These are phyloP conservation scores for Aspergillus brunneoviolaceus DNA, from an alignment of 2,329 filamentous ascomycete species.

Conservation along the genomic window DNA sequence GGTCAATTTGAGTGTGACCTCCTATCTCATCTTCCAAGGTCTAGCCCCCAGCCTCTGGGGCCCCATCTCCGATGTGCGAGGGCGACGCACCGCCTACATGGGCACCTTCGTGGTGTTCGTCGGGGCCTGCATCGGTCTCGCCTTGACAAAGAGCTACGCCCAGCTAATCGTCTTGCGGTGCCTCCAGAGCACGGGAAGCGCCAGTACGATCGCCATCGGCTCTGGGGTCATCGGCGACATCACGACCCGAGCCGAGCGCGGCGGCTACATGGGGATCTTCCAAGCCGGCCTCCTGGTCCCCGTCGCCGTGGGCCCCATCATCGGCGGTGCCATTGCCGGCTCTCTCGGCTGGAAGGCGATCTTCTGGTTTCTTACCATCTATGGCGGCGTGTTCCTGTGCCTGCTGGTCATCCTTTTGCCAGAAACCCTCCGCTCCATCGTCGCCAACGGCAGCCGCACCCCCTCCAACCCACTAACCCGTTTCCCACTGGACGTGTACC, in stretches of 20 bases:
- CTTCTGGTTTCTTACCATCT: conserved; percentile 67
- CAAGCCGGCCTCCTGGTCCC: conserved; percentile 54
- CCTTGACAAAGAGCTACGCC: conserved; percentile 40
- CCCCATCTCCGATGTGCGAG: conserved; percentile 51
- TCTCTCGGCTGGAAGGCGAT: conserved; percentile 63
- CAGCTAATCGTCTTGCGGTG: conserved; percentile 40
- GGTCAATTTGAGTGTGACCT: no score
- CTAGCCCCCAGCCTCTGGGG: conserved; percentile 54
- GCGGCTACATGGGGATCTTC: conserved; percentile 48
- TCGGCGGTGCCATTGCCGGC: conserved; percentile 64
- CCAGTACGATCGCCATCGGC: conserved; percentile 41
- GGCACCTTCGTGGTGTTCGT: conserved; percentile 52
- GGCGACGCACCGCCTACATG: conserved; percentile 53
- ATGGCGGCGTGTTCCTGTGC: conserved; percentile 51
- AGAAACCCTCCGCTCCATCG: conserved; percentile 7
- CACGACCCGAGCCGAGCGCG: conserved; percentile 37
- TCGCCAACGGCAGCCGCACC: conserved; percentile 8
- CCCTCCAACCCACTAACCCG: no score
- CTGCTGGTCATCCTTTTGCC: conserved; percentile 19
- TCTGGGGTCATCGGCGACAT: conserved; percentile 42
- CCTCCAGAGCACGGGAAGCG: conserved; percentile 42
- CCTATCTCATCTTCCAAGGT: conserved; percentile 47
- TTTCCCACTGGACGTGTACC: no score
- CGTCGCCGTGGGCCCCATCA: conserved; percentile 55
- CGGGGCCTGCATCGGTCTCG: conserved; percentile 41